Conservation (phyloP, 1,284 basidiomycete species). For the Lentinula novae-zelandiae region DNA sequence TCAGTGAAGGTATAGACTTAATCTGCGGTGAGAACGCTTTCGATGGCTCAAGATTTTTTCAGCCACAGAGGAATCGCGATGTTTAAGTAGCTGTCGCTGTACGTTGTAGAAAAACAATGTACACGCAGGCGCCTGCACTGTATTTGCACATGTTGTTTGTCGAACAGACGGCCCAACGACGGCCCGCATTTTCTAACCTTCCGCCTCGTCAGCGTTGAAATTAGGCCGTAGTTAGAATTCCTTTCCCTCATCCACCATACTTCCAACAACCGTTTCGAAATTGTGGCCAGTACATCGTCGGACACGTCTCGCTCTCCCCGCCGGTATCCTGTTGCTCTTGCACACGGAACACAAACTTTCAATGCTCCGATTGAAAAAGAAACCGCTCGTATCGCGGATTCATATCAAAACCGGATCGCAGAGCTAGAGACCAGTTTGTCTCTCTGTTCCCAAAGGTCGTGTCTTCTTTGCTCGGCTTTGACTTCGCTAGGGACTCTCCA, state of each 20-base stretch:
- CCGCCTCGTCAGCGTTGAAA: background rate
- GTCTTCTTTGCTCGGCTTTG: background rate
- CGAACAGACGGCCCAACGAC: background rate
- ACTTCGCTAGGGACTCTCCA: background rate
- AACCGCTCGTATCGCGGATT: background rate
- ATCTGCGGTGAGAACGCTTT: background rate
- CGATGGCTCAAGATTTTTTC: background rate
- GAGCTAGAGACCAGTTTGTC: background rate
- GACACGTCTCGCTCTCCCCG: background rate
- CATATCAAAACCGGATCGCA: background rate
- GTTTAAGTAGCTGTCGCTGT: background rate
- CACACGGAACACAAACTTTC: background rate
- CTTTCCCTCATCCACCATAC: background rate
- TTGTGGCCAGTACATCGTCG: background rate
- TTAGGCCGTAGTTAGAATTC: too few species aligned
- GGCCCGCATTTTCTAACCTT: background rate
- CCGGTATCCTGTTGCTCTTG: background rate
- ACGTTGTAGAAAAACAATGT: background rate
- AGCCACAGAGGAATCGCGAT: background rate
- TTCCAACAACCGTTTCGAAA: background rate
- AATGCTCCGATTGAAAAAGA: background rate
- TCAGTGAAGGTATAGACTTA: background rate
- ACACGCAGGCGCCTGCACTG: background rate
- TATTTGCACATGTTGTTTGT: background rate
- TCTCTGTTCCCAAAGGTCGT: background rate